A percentile compares a stretch with the other conserved stretches of the same genome.
These are phyloP conservation scores for Leccinum solheimii DNA, from an alignment of 1,284 basidiomycete species.

Conservation along the genomic window DNA sequence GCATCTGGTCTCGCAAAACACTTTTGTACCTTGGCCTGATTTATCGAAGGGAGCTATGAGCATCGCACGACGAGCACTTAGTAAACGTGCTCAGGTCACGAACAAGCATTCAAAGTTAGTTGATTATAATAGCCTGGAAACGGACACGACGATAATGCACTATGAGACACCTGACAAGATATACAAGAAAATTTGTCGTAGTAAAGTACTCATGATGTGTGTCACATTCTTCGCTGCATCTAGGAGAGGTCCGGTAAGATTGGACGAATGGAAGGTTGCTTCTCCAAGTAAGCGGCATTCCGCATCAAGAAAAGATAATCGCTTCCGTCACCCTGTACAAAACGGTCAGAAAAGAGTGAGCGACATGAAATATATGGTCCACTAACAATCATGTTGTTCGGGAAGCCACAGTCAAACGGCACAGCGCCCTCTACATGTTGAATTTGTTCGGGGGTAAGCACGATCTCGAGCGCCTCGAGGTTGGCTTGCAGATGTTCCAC, in stretches of 20 bases:
- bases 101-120: neutral
- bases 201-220: neutral
- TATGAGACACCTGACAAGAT: neutral
- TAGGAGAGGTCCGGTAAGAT: conserved; percentile 24
- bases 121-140: neutral
- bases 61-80: too few relatives aligned
- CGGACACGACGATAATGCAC: neutral
- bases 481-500: conserved; percentile 50
- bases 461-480: conserved; percentile 47
- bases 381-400: conserved; percentile 40
- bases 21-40: neutral
- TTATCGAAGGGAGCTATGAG: neutral
- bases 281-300: conserved; percentile 28
- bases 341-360: conserved; percentile 31
- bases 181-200: neutral
- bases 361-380: neutral
- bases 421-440: conserved; percentile 41
- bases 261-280: conserved; percentile 14
- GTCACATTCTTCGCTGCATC: neutral
- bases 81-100: too few relatives aligned
- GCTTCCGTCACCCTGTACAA: conserved; percentile 32
- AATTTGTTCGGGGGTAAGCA: conserved; percentile 46
- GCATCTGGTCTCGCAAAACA: neutral
- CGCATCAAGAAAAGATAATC: conserved; percentile 10
- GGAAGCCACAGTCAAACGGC: conserved; percentile 48